Evolutionary conservation across 306 rosid genomes (phyloP), one percentile per base, ranked within the genome.

Genomic region (Ormosia semicastrata): DNA sequence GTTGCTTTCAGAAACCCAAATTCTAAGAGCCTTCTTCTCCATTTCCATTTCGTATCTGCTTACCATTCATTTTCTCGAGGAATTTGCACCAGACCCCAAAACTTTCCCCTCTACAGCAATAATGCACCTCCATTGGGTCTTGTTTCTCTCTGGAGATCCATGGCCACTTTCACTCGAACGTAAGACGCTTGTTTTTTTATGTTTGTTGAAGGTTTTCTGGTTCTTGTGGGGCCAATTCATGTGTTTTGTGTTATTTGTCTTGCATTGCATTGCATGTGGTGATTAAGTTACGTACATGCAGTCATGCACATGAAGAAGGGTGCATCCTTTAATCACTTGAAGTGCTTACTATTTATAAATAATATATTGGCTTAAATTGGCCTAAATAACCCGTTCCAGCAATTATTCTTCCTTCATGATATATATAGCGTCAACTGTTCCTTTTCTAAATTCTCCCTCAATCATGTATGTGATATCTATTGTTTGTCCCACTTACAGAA

Each of bases 161-260:
- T 92, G 95, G 95, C 97, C 78, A 92, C 95, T 78, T 94, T 94
- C 91, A 82, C 91, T 67, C 87, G 97, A 58, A 90, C 95, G 98
- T 94, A 90, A 83, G 78, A 57, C 76, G 62, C 60, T 52, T 33
- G 3, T 12, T 40, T 43, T 24, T 24, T 24, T 24, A 24, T 24
- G 24, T 24, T 24, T 24, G 24, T 24, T 24, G 24, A 24, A 24
- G 24, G 24, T 47, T 47, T 47, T 47, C 53, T 47, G 12, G 9
- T 44, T 44, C 50, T 44, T 3, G 5, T 11, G 12, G 12, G 4
- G 0, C 15, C 50, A 9, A 44, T 44, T 44, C 9, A 11, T 47
- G 54, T 46, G 2, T 46, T 47, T 4, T 47, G 6, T 47, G 13
- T 18, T 66, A 17, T 50, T 39, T 12, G 8, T 24, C 17, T 58